A percentile compares a stretch with the other conserved stretches of the same genome.
Evolutionary conservation across 345 rosid species (phyloP).

Genomic region (Citrus medica): DNA sequence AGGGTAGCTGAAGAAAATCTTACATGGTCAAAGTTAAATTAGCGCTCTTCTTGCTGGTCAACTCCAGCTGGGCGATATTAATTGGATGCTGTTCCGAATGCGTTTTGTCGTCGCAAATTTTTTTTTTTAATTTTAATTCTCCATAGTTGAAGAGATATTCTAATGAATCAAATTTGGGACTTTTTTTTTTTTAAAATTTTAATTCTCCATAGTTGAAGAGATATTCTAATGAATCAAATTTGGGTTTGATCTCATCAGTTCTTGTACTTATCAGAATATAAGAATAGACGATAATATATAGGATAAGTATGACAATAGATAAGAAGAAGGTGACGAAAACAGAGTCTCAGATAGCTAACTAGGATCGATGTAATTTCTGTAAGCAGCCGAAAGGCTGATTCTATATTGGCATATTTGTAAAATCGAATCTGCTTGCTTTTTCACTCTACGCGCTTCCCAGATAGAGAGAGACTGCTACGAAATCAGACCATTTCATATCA

Average conservation of each 20-base stretch:
- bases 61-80: background rate
- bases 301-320: background rate
- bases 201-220: background rate
- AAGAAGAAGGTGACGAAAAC: background rate
- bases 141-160: background rate
- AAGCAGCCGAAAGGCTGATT: background rate
- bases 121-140: background rate
- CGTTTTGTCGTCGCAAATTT: background rate
- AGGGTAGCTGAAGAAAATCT: background rate
- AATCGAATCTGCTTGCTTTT: background rate
- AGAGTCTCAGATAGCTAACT: background rate
- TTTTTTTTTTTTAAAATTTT: background rate
- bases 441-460: background rate
- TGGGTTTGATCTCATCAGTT: background rate
- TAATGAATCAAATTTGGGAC: background rate
- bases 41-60: background rate
- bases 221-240: background rate
- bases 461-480: background rate
- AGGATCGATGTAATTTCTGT: too few relatives aligned
- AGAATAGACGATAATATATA: too few relatives aligned
- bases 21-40: constrained; percentile 18
- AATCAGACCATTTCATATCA: background rate
- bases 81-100: background rate
- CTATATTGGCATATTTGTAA: background rate
- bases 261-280: background rate